phyloP scores from a whole-genome alignment of 192 early-diverging fungal species.

The Coemansia sp. region DNA sequence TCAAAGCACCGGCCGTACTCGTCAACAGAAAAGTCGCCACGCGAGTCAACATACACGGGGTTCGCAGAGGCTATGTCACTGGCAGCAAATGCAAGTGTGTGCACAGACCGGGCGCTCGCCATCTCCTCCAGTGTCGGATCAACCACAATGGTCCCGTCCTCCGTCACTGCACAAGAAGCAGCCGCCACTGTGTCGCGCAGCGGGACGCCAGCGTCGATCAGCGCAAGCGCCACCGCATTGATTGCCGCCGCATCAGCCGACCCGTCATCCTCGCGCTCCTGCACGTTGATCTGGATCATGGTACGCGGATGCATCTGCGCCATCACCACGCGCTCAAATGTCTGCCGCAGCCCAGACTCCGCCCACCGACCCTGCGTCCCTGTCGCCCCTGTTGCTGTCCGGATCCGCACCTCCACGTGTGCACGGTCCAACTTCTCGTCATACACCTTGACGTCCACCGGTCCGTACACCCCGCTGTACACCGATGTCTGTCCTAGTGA shows the following conservation, averaged over 20 bases:
- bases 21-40: conserved; percentile 69
- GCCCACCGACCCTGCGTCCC: conserved; percentile 71
- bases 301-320: conserved; percentile 86
- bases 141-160: conserved; percentile 60
- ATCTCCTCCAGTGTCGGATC: conserved; percentile 82
- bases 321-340: conserved; percentile 75
- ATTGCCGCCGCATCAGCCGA: conserved; percentile 73
- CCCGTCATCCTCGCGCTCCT: conserved; percentile 85
- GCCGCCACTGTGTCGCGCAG: conserved; percentile 68
- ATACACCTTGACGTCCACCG: conserved; percentile 77
- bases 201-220: conserved; percentile 89
- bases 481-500: conserved; percentile 74
- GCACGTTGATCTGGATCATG: conserved; percentile 79
- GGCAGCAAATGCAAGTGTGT: conserved; percentile 77
- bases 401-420: conserved; percentile 75
- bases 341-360: conserved; percentile 68
- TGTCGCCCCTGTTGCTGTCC: conserved; percentile 65
- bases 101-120: conserved; percentile 67
- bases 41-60: conserved; percentile 67
- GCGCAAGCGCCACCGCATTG: conserved; percentile 80
- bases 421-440: conserved; percentile 92
- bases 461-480: conserved; percentile 81
- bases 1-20: conserved; percentile 49
- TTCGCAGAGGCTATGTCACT: background rate
- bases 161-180: conserved; percentile 68